These are phyloP conservation scores for Pseudogymnoascus sp. DNA, from an alignment of 2,329 filamentous ascomycete genomes.

Conservation along the genomic window DNA sequence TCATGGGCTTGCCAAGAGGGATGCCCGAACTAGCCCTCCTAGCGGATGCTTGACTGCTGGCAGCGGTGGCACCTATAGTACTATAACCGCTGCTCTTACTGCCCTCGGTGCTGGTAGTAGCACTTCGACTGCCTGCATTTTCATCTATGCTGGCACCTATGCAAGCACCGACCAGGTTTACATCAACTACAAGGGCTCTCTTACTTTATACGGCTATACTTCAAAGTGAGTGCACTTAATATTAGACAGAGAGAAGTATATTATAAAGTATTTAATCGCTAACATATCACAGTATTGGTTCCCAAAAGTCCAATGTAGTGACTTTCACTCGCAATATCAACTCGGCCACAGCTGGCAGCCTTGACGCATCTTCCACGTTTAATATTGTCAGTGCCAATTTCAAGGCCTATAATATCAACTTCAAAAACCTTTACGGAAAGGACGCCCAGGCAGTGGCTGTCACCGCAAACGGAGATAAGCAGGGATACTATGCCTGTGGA, in stretches of 20 bases:
- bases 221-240: not conserved
- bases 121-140: conserved; percentile 40
- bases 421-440: conserved; percentile 38
- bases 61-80: not conserved
- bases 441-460: conserved; percentile 43
- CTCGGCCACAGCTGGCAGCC: conserved; percentile 31
- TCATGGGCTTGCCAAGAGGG: not conserved
- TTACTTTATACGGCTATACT: conserved; percentile 45
- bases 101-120: conserved; percentile 35
- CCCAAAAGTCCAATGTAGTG: conserved; percentile 41
- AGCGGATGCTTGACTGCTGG: not conserved
- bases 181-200: conserved; percentile 35
- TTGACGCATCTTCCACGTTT: conserved; percentile 31
- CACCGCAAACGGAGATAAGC: conserved; percentile 38
- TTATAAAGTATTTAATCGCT: not conserved
- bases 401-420: conserved; percentile 50
- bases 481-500: conserved; percentile 47
- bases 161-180: conserved; percentile 40
- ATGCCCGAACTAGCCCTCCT: not conserved
- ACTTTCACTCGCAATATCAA: conserved; percentile 33
- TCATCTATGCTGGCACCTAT: conserved; percentile 46
- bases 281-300: conserved; percentile 13
- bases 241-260: too few relatives aligned
- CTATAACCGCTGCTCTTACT: conserved; percentile 27
- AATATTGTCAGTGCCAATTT: conserved; percentile 20